Evolutionary conservation across 805 yeast species (phyloP).

Genomic region (Cyberlindnera subsufficiens): DNA sequence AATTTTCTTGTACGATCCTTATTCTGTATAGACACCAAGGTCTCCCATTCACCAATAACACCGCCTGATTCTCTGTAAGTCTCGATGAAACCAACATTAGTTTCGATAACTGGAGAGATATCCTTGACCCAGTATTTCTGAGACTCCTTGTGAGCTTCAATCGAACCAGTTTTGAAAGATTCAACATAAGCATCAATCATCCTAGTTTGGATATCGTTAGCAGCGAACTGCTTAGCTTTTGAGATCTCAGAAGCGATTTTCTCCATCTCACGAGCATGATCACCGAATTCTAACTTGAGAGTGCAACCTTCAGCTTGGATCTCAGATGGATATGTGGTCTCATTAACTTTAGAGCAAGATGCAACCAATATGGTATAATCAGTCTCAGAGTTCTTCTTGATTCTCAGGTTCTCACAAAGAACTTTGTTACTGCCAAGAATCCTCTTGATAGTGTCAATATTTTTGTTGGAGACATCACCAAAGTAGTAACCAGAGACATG

Average conservation of each 20-base stretch:
- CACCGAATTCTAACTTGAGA: constrained; percentile 65
- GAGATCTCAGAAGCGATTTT: constrained; percentile 50
- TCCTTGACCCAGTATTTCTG: constrained; percentile 88
- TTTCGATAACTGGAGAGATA: constrained; percentile 68
- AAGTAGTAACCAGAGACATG: constrained; percentile 73
- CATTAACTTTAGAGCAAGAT: constrained; percentile 46
- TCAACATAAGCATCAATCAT: constrained; percentile 64
- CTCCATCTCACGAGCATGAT: constrained; percentile 61
- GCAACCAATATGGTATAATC: constrained; percentile 64
- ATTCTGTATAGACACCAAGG: constrained; percentile 84
- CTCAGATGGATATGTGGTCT: constrained; percentile 48
- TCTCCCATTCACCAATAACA: constrained; percentile 91
- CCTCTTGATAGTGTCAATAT: constrained; percentile 60
- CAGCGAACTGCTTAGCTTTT: constrained; percentile 55
- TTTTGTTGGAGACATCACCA: constrained; percentile 46
- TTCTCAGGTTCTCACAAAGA: constrained; percentile 77
- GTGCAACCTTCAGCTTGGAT: constrained; percentile 33
- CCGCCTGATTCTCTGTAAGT: constrained; percentile 92
- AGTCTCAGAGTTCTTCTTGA: constrained; percentile 45
- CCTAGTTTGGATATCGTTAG: constrained; percentile 64
- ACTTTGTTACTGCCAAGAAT: constrained; percentile 58
- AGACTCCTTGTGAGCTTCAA: constrained; percentile 79
- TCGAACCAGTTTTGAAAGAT: constrained; percentile 75
- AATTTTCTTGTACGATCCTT: constrained; percentile 82
- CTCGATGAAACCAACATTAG: constrained; percentile 87